phyloP scores from a whole-genome alignment of 306 rosid genomes.

The Casuarina cunninghamiana region DNA sequence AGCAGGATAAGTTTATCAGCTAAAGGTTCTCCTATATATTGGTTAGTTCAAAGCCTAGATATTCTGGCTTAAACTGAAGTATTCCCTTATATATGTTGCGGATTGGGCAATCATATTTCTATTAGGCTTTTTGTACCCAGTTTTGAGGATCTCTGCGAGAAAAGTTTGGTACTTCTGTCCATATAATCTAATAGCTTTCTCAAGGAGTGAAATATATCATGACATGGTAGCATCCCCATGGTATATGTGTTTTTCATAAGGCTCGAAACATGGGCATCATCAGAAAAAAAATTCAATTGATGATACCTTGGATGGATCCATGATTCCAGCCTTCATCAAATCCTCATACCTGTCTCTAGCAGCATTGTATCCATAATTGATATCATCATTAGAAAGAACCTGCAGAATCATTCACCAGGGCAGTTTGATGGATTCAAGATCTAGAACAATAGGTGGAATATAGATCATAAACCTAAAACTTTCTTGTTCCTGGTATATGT shows the following conservation, averaged over 20 bases:
- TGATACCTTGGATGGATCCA: constrained; percentile 86
- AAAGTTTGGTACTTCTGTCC: not conserved
- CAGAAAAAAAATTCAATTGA: constrained; percentile 13
- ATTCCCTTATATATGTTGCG: not conserved
- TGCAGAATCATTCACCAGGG: constrained; percentile 31
- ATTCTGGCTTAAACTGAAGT: constrained; percentile 12
- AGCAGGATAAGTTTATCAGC: not conserved
- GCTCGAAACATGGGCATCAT: not conserved
- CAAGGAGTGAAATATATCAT: not conserved
- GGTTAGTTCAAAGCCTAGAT: constrained; percentile 4
- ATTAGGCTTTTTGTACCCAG: not conserved
- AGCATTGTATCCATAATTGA: constrained; percentile 78
- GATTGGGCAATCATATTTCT: not conserved
- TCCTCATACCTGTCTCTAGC: constrained; percentile 77
- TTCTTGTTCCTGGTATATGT: constrained; percentile 13
- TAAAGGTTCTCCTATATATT: constrained; percentile 1
- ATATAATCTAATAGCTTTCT: not conserved
- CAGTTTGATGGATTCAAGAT: constrained; percentile 27
- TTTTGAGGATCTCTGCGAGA: not conserved
- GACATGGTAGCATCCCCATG: not conserved
- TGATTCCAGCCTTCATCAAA: constrained; percentile 79
- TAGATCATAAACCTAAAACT: constrained; percentile 6
- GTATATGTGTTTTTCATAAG: not conserved
- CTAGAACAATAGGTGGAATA: constrained; percentile 10
- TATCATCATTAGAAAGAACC: constrained; percentile 57